These are phyloP conservation scores for Aspergillus texensis DNA, from an alignment of 2,329 filamentous ascomycete genomes.

Conservation along the genomic window DNA sequence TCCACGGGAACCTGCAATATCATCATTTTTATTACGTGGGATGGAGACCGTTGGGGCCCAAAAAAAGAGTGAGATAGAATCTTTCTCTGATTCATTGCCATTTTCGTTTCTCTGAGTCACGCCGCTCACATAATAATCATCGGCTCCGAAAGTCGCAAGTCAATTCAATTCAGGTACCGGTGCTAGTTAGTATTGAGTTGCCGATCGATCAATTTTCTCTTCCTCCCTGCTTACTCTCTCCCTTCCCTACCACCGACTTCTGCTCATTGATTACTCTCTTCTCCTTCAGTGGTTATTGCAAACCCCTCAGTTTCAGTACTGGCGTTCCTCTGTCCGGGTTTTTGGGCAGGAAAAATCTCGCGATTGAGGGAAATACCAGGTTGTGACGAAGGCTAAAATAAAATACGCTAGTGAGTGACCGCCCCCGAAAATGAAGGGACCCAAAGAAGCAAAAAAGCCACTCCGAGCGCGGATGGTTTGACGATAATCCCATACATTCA, in stretches of 20 bases:
- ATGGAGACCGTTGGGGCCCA: neutral
- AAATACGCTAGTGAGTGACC: conserved; percentile 21
- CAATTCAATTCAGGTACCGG: conserved; percentile 10
- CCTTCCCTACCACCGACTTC: conserved; percentile 8
- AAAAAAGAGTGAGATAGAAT: neutral
- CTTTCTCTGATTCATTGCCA: neutral
- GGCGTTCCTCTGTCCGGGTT: neutral
- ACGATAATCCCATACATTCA: conserved; percentile 16
- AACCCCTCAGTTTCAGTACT: neutral
- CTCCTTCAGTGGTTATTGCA: neutral
- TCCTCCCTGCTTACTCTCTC: conserved; percentile 10
- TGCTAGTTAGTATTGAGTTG: neutral
- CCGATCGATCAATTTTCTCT: conserved; percentile 1
- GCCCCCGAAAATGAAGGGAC: neutral
- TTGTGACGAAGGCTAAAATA: conserved; percentile 9
- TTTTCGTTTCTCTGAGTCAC: conserved; percentile 18
- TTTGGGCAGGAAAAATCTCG: neutral
- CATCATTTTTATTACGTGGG: conserved; percentile 18
- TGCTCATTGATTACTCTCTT: conserved; percentile 9
- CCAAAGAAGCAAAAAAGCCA: conserved; percentile 7
- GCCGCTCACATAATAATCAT: conserved; percentile 6
- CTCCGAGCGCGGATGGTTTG: conserved; percentile 22
- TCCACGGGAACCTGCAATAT: conserved; percentile 3
- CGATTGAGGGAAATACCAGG: conserved; percentile 19
- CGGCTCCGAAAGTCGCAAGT: conserved; percentile 28